These are phyloP conservation scores for Trametes pubescens DNA, from an alignment of 1,284 basidiomycete species.

Conservation along the genomic window DNA sequence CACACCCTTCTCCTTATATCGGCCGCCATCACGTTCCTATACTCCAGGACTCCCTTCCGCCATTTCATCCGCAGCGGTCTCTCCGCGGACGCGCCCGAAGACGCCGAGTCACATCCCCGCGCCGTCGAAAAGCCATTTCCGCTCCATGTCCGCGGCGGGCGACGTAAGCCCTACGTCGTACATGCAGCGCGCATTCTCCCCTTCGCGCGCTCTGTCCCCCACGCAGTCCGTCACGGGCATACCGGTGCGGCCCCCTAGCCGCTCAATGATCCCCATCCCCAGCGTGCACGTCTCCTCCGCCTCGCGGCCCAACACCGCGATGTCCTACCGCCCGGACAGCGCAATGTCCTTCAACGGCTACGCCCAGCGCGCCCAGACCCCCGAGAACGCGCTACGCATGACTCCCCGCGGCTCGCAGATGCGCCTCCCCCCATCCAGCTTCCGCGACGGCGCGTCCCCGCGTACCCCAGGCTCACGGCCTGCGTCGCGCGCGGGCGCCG, in stretches of 20 bases:
- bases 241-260: slow-evolving; percentile 78
- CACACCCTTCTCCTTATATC: slow-evolving; percentile 40
- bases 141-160: slow-evolving; percentile 59
- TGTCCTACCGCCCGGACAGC: slow-evolving; percentile 72
- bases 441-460: slow-evolving; percentile 62
- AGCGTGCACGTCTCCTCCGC: slow-evolving; percentile 72
- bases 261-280: slow-evolving; percentile 83
- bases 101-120: slow-evolving; percentile 80
- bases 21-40: slow-evolving; percentile 45
- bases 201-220: slow-evolving; percentile 63
- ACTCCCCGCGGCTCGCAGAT: slow-evolving; percentile 44
- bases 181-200: slow-evolving; percentile 52
- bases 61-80: slow-evolving; percentile 5
- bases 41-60: slow-evolving; percentile 43
- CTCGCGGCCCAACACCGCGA: slow-evolving; percentile 73
- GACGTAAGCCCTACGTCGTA: slow-evolving; percentile 54
- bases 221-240: slow-evolving; percentile 50
- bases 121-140: slow-evolving; percentile 55
- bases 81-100: slow-evolving; percentile 68
- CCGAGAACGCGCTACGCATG: slow-evolving; percentile 63
- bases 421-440: slow-evolving; percentile 78
- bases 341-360: slow-evolving; percentile 57
- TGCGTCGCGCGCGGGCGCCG: slow-evolving; percentile 67
- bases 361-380: slow-evolving; percentile 69
- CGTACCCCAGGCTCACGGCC: slow-evolving; percentile 66